phyloP scores from a whole-genome alignment of 345 rosid species.

The Alliaria petiolata region DNA sequence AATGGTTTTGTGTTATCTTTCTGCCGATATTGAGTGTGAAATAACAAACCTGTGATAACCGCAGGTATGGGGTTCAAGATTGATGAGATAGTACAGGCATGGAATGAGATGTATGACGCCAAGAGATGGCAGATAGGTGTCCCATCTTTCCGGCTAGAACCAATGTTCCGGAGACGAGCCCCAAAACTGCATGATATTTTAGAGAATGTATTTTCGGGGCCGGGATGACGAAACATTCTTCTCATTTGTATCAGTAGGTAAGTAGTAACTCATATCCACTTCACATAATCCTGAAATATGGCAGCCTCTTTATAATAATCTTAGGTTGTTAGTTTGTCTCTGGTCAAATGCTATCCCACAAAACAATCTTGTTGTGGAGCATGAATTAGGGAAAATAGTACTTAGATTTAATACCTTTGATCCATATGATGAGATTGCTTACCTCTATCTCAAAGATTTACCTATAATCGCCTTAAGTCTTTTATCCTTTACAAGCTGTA shows the following conservation, averaged over 20 bases:
- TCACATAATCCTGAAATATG: neutral
- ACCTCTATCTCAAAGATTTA: neutral
- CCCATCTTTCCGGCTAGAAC: constrained; percentile 94
- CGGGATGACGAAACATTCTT: constrained; percentile 14
- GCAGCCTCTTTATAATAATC: neutral
- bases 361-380: neutral
- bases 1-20: neutral
- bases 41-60: constrained; percentile 8
- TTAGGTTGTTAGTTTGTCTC: neutral
- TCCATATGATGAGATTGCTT: neutral
- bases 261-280: neutral
- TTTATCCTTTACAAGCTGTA: neutral
- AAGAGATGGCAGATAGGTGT: constrained; percentile 93
- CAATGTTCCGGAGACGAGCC: constrained; percentile 76
- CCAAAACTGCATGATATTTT: constrained; percentile 76
- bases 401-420: neutral
- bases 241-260: constrained; percentile 25
- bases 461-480: neutral
- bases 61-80: constrained; percentile 91
- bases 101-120: constrained; percentile 99
- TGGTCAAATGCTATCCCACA: neutral
- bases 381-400: neutral
- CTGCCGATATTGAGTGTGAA: neutral
- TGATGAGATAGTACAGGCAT: constrained; percentile 95
- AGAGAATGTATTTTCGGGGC: constrained; percentile 51